Conservation (phyloP, 768 basidiomycete genomes). For the Fistulinella prunicolor region DNA sequence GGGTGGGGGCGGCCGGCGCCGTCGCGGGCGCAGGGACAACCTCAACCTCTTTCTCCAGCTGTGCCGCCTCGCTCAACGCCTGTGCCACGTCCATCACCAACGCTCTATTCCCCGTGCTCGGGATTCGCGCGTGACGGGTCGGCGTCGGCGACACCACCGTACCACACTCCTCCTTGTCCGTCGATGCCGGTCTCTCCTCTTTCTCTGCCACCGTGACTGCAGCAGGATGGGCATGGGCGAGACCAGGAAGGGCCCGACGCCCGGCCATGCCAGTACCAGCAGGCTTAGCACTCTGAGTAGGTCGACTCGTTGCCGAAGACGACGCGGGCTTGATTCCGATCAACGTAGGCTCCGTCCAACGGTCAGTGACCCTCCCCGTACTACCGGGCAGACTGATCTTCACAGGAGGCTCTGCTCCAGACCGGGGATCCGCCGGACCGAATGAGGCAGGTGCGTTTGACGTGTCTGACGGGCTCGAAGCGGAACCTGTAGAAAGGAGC, state of each 20-base stretch:
- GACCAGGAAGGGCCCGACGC: conserved; percentile 43
- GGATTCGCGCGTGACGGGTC: conserved; percentile 51
- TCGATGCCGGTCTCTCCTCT: conserved; percentile 1
- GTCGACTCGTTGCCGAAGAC: not conserved
- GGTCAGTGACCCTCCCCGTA: conserved; percentile 25
- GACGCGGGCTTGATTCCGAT: conserved; percentile 31
- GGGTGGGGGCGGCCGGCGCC: not conserved
- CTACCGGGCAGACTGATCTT: conserved; percentile 3
- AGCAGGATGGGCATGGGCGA: conserved; percentile 24
- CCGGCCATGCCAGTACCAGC: conserved; percentile 32
- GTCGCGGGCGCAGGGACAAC: not conserved
- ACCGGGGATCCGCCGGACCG: not conserved
- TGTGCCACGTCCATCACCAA: conserved; percentile 80
- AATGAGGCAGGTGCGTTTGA: conserved; percentile 1
- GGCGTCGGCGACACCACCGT: conserved; percentile 33
- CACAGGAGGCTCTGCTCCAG: not conserved
- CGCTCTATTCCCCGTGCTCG: conserved; percentile 66
- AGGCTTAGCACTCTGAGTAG: conserved; percentile 10
- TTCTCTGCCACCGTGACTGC: not conserved
- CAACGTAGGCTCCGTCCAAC: conserved; percentile 32
- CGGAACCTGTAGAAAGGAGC: conserved; percentile 3
- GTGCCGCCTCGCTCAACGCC: conserved; percentile 43
- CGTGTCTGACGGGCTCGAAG: not conserved
- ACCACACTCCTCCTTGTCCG: conserved; percentile 22
- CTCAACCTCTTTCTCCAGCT: conserved; percentile 1